Conservation (phyloP, 2,329 filamentous ascomycete genomes). For the Xylaria sp. region DNA sequence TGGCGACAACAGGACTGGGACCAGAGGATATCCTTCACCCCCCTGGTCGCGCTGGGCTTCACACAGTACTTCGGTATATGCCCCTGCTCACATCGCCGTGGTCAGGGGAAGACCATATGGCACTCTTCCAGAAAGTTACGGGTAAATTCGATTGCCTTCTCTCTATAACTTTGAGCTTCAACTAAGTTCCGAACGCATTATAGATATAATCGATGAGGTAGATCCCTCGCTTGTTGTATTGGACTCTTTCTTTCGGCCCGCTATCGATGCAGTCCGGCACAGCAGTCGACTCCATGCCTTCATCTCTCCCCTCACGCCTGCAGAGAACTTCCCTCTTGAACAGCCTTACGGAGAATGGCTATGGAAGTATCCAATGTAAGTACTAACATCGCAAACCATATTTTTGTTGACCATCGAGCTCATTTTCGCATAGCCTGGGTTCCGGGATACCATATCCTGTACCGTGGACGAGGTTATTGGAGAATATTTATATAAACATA, state of each 20-base stretch:
- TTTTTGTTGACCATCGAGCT: neutral
- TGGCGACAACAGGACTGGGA: neutral
- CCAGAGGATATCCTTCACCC: slow-evolving; percentile 22
- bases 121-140: slow-evolving; percentile 30
- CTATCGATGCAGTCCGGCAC: slow-evolving; percentile 39
- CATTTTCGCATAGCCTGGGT: slow-evolving; percentile 28
- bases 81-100: slow-evolving; percentile 33
- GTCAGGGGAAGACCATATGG: slow-evolving; percentile 37
- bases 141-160: neutral
- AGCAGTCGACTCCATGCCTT: slow-evolving; percentile 38
- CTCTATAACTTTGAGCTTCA: too few species aligned
- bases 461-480: slow-evolving; percentile 35
- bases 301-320: slow-evolving; percentile 34
- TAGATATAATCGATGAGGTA: slow-evolving; percentile 35
- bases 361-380: slow-evolving; percentile 42
- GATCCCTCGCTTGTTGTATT: slow-evolving; percentile 41
- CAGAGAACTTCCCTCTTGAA: slow-evolving; percentile 33
- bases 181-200: slow-evolving; percentile 4
- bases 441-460: slow-evolving; percentile 40
- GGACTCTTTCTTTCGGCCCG: slow-evolving; percentile 36
- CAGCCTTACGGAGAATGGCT: slow-evolving; percentile 36
- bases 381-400: neutral
- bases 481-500: slow-evolving; percentile 39
- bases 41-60: slow-evolving; percentile 30
- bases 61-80: slow-evolving; percentile 20